A percentile compares a stretch with the other conserved stretches of the same genome.
phyloP scores from a whole-genome alignment of 306 rosid species.

The Lagenaria siceraria region DNA sequence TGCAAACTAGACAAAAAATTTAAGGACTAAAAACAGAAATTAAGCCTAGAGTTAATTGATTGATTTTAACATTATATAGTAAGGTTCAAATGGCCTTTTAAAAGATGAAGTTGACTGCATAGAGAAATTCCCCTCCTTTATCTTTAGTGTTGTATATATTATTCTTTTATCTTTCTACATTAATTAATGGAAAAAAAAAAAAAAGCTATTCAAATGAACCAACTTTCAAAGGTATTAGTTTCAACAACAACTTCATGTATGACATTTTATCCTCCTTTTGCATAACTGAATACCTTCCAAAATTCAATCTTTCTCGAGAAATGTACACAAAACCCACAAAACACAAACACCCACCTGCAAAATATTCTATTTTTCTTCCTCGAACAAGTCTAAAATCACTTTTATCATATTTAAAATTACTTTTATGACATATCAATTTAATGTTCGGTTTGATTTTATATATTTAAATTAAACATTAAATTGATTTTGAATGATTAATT shows the following conservation, averaged over 20 bases:
- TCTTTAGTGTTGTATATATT: neutral
- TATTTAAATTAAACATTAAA: too few species aligned
- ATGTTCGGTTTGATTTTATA: too few species aligned
- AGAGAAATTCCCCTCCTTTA: neutral
- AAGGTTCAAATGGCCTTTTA: neutral
- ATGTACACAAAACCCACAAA: neutral
- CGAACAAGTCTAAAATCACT: too few species aligned
- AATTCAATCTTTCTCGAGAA: conserved; percentile 8
- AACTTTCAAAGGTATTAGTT: neutral
- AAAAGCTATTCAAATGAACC: neutral
- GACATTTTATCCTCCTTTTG: neutral
- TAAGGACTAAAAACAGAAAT: too few species aligned
- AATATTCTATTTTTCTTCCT: too few species aligned
- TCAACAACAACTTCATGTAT: neutral
- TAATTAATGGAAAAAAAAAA: neutral
- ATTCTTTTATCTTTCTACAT: neutral
- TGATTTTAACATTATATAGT: too few species aligned
- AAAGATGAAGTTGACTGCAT: neutral
- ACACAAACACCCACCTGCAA: neutral
- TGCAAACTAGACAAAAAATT: too few species aligned
- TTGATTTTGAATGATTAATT: too few species aligned
- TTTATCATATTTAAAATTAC: too few species aligned
- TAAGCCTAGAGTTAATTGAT: too few species aligned
- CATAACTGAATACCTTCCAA: conserved; percentile 2
- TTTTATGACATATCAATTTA: too few species aligned